Base-by-base conservation (phyloP, 2,329 filamentous ascomycete genomes). In the Cercospora berteroae region DNA sequence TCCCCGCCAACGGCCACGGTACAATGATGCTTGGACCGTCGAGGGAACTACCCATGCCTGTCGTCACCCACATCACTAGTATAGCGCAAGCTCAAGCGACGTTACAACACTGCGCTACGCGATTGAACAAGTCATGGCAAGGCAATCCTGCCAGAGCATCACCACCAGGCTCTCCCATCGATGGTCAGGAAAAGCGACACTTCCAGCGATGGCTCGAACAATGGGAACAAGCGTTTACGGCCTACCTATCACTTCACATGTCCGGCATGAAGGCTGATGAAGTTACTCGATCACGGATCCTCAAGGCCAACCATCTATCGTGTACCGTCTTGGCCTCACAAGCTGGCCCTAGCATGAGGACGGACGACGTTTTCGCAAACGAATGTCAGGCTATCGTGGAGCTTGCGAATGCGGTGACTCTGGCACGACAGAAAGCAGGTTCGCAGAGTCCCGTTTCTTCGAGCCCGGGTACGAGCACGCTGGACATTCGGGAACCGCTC, bases 271-370 rank as follows among this genome's bases (percentile, higher is more conserved):
- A 69, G 18, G 42, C 27, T 5, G 71, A 74, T n/a, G 74, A 77
- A 31, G 65, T 77, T n/a, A 72, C 71, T 13, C 69, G 66, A 18
- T 75, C 69, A 48, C 70, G 76, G 10, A 69, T 77, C 9, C 69
- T 77, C 25, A 77, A 77, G 62, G 75, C 76, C 5, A 77, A 77
- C 57, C 76, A 77, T 48, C 67, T 77, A 4, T 72, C 71, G 31
- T 76, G 75, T 65, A 72, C 70, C 23, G 70, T 77, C n/a, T 65
- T 77, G n/a, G 74, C 74, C 1, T 72, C 75, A 1, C 67, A 71
- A 25, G 57, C 59, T 59, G 70, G 72, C 12, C 60, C 67, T 1
- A 62, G 65, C 58, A 48, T 66, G 5, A 25, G 61, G n/a, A 65
- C 67, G 7, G 70, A 65, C 63, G 66, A 72, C 36, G 61, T 39